These are phyloP conservation scores for Eragrostis curvula DNA, from an alignment of 176 grass and related monocot species.

Conservation along the genomic window DNA sequence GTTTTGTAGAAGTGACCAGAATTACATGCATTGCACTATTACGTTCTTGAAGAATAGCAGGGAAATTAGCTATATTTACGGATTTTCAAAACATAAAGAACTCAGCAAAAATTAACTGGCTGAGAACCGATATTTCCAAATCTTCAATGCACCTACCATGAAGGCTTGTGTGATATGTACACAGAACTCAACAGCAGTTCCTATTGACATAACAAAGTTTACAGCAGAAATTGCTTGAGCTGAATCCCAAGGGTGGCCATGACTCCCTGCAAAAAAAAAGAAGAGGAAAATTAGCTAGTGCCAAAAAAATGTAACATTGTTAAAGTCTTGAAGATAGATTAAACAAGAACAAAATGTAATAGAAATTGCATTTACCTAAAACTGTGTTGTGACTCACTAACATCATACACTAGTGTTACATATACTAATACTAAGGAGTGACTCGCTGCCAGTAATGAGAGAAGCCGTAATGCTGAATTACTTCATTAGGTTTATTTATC, in stretches of 20 bases:
- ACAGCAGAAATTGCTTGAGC: slow-evolving; percentile 97
- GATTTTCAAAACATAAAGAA: slow-evolving; percentile 10
- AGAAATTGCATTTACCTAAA: slow-evolving; percentile 15
- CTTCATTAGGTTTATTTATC: slow-evolving; percentile 12
- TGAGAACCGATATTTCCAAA: slow-evolving; percentile 35
- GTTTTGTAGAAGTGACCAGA: slow-evolving; percentile 3
- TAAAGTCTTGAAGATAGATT: slow-evolving; percentile 12
- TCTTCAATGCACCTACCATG: slow-evolving; percentile 70
- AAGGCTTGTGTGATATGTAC: slow-evolving; percentile 98
- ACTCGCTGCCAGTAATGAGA: background rate
- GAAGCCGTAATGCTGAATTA: background rate
- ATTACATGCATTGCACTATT: background rate
- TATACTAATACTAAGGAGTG: slow-evolving; percentile 16
- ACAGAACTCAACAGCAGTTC: slow-evolving; percentile 99
- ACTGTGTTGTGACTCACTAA: slow-evolving; percentile 24
- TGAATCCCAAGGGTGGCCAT: slow-evolving; percentile 93
- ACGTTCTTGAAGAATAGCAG: slow-evolving; percentile 19
- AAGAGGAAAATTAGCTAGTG: slow-evolving; percentile 2
- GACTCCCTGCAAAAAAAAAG: slow-evolving; percentile 69
- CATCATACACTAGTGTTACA: background rate
- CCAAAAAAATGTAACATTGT: background rate
- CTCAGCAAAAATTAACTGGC: slow-evolving; percentile 7
- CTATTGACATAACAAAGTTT: slow-evolving; percentile 99
- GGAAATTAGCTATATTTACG: background rate
- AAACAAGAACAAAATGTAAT: no score